A percentile compares a stretch with the other conserved stretches of the same genome.
These are phyloP conservation scores for Aspergillus olivimuriae DNA, from an alignment of 495 filamentous ascomycete genomes.

Conservation along the genomic window DNA sequence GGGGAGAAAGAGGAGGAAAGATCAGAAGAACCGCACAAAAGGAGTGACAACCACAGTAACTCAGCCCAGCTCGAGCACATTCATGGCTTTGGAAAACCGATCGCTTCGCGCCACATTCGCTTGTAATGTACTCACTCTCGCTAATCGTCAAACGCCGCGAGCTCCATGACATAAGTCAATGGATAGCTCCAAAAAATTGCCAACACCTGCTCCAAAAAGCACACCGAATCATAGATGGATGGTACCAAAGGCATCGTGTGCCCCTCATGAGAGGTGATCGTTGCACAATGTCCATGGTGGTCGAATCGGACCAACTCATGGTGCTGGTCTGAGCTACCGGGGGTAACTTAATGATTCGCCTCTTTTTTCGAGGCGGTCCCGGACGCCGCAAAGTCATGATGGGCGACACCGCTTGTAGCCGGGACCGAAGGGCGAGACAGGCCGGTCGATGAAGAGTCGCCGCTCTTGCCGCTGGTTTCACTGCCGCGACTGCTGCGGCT, in stretches of 20 bases:
- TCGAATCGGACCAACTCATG: background rate
- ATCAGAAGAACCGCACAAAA: background rate
- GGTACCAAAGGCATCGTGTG: background rate
- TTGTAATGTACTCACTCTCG: conserved; percentile 1
- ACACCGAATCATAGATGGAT: background rate
- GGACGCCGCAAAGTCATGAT: background rate
- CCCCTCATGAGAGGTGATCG: background rate
- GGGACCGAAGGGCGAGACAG: conserved; percentile 11
- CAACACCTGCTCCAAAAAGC: background rate
- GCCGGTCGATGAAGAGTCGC: conserved; percentile 13
- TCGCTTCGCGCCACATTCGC: background rate
- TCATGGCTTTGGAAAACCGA: background rate
- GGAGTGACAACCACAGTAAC: background rate
- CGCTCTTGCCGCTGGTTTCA: conserved; percentile 26
- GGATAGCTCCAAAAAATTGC: background rate
- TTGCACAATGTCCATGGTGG: background rate
- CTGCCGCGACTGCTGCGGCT: conserved; percentile 32
- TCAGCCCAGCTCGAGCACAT: background rate
- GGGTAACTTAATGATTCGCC: background rate
- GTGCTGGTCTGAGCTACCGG: background rate
- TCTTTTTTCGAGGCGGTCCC: background rate
- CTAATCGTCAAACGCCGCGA: conserved; percentile 3
- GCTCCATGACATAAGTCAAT: background rate
- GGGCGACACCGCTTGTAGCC: conserved; percentile 9
- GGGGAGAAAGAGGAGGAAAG: background rate